phyloP scores from a whole-genome alignment of 495 filamentous ascomycete species.

The Sphaerosporella brunnea region DNA sequence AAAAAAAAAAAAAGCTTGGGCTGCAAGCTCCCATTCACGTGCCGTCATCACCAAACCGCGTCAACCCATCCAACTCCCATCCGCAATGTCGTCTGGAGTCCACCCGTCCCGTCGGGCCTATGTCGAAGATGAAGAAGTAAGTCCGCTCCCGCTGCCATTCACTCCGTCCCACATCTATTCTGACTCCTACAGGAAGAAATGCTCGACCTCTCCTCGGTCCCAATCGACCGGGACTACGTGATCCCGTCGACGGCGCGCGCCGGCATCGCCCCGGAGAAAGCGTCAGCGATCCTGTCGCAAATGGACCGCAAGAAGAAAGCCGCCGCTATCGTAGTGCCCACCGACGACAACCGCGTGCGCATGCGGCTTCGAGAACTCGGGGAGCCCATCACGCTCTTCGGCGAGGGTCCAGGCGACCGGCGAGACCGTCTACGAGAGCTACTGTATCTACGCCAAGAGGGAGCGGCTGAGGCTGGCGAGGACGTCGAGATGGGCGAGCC shows the following conservation, averaged over 20 bases:
- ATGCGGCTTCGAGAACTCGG: slow-evolving; percentile 62
- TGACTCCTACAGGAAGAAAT: slow-evolving; percentile 35
- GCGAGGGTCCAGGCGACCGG: slow-evolving; percentile 71
- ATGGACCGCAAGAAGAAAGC: slow-evolving; percentile 78
- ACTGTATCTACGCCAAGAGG: slow-evolving; percentile 46
- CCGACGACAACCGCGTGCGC: slow-evolving; percentile 78
- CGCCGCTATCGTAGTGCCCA: slow-evolving; percentile 84
- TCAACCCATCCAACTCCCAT: too few relatives aligned
- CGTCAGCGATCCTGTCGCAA: slow-evolving; percentile 73
- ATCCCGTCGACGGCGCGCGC: slow-evolving; percentile 46
- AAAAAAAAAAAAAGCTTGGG: too few relatives aligned
- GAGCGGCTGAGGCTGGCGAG: slow-evolving; percentile 38
- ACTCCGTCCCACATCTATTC: too few relatives aligned
- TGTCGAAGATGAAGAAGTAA: slow-evolving; percentile 71
- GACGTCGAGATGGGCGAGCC: slow-evolving; percentile 46
- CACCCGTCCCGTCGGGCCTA: slow-evolving; percentile 91
- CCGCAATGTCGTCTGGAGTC: slow-evolving; percentile 36
- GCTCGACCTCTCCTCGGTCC: slow-evolving; percentile 64
- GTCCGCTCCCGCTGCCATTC: slow-evolving; percentile 26
- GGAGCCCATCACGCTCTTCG: slow-evolving; percentile 88
- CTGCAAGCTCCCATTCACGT: too few relatives aligned
- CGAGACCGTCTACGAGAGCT: slow-evolving; percentile 75
- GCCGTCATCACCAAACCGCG: too few relatives aligned
- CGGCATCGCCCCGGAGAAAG: slow-evolving; percentile 71
- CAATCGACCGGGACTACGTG: slow-evolving; percentile 72